Base-by-base conservation (phyloP, 768 basidiomycete genomes). In the Coprinellus aureogranulatus region DNA sequence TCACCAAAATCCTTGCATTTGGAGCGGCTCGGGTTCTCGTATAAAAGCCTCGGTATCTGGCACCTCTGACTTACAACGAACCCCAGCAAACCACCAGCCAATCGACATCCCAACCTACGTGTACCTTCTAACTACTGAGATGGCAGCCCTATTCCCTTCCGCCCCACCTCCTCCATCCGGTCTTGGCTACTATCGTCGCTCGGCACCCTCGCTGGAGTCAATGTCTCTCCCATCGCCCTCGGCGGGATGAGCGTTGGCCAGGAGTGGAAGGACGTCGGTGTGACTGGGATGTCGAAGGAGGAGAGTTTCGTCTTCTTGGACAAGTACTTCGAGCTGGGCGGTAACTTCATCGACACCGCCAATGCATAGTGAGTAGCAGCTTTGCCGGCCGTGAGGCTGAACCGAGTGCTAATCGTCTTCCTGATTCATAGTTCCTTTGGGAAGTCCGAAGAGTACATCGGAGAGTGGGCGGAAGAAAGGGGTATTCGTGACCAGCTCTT, bases 401-500 rank as follows among this genome's bases (percentile, higher is more conserved):
- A n/a, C n/a, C n/a, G n/a, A n/a, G n/a, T n/a, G n/a, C n/a, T n/a
- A n/a, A n/a, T n/a, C n/a, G n/a, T n/a, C n/a, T n/a, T n/a, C n/a
- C n/a, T 12, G 25, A 25, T 26, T 53, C 3, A 12, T 14, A 34
- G 34, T 34, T 34, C 34, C 34, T 34, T 34, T 14, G 34, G 34
- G 8, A 34, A 34, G 34, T 82, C 80, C 2, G 84, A 88, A 62
- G 52, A 59, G 42, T 77, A 76, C 61, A 72, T 81, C 25, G 81
- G 81, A 5, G 80, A 81, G 59, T 83, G 80, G 81, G 74, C 76
- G 58, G 73, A 77, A 57, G 57, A 65, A 31, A 67, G 78, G n/a
- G 71, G 70, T 1, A 76, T 75, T 47, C 69, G 81, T 10, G 77
- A 81, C 57, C 75, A 79, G 60, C 70, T 83, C 22, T 74, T 81